Evolutionary conservation across 2,329 filamentous ascomycete genomes (phyloP).

Genomic region (Microascus cirrosus): DNA sequence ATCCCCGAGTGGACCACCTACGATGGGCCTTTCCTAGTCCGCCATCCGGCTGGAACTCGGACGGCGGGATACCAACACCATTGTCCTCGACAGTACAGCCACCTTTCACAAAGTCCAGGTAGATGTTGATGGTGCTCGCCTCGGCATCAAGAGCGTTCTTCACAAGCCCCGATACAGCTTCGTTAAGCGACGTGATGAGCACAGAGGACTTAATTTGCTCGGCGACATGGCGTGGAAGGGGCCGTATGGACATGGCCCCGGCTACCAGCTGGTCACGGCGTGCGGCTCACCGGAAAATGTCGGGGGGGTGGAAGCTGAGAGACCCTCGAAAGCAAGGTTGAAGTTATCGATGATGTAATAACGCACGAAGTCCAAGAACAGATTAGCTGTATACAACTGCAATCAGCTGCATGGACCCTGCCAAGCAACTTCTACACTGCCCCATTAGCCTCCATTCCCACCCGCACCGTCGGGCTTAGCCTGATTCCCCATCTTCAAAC

Average conservation of each 20-base stretch:
- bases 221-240: conserved; percentile 58
- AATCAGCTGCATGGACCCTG: not conserved
- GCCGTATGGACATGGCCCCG: conserved; percentile 48
- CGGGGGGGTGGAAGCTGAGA: not conserved
- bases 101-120: conserved; percentile 64
- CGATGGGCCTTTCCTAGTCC: conserved; percentile 64
- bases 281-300: not conserved
- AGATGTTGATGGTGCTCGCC: conserved; percentile 57
- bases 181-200: conserved; percentile 63
- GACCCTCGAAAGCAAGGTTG: not conserved
- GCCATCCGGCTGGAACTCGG: conserved; percentile 60
- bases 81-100: conserved; percentile 76
- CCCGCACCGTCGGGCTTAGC: not conserved
- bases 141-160: conserved; percentile 78
- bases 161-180: conserved; percentile 59
- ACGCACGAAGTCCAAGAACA: not conserved
- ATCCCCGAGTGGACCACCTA: conserved; percentile 27
- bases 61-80: conserved; percentile 62
- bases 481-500: not conserved
- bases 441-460: not conserved
- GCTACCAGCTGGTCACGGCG: not conserved
- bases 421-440: not conserved
- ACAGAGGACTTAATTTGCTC: conserved; percentile 78
- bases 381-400: not conserved
- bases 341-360: not conserved